Evolutionary conservation across 192 early-diverging fungal species (phyloP), one percentile per base, ranked within the genome.

Genomic region (Podila minutissima): DNA sequence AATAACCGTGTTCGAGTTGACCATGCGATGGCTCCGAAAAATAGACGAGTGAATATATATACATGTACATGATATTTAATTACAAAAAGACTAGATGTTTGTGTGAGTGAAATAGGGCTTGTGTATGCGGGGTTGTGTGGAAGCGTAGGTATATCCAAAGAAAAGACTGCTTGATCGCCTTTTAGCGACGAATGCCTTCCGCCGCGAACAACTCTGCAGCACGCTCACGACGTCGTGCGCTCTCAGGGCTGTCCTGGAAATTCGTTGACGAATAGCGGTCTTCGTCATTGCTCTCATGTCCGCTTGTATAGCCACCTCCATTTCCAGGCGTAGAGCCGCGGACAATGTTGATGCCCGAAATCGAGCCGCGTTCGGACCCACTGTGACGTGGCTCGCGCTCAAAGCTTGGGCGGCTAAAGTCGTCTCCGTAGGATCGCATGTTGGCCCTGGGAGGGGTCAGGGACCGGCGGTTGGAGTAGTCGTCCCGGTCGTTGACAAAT

Each of bases 1-100:
- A n/a, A 93, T 98, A 50, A 90, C 97, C 53, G 91, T 94, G 3
- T 97, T 94, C 88, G 96, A 98, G 67, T 88, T 88, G 28, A 88
- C 86, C 0, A 90, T 92, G 87, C 73, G 83, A 22, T 79, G 76
- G 76, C 64, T 74, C 41, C 59, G 69, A 53, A 71, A 57, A 46
- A 68, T 72, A 22, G 74, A 73, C 17, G 65, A 74, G 48, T 82
- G 69, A 74, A 58, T 59, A 67, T 66, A 67, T 66, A 37, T 33
- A 33, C 26, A 63, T 63, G 62, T 63, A 63, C 26, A 37, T 63
- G 28, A 22, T 33, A 24, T n/a, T 32, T 22, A 58, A 65, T 29
- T 29, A 28, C 26, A 28, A 53, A 1, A 48, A 31, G 24, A 17
- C 26, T 17, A 26, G 26, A 50, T 22, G 35, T 1, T 37, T 37